Conservation (phyloP, 306 rosid species). For the Lupinus albus region DNA sequence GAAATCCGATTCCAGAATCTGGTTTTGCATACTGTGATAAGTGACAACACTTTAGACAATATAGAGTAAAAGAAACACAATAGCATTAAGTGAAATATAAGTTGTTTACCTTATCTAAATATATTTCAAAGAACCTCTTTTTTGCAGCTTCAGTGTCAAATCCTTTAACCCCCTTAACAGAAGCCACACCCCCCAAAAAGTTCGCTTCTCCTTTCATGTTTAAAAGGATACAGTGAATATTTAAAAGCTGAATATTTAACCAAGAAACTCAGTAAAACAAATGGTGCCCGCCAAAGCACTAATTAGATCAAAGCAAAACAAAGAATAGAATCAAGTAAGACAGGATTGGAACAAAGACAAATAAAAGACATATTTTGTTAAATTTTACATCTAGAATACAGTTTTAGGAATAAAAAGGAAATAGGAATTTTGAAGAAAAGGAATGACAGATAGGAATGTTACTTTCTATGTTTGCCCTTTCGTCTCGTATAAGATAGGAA, state of each 20-base stretch:
- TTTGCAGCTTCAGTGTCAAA: slow-evolving; percentile 78
- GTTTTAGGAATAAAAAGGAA: not conserved
- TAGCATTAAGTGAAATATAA: slow-evolving; percentile 27
- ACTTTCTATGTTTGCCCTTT: not conserved
- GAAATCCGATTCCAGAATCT: slow-evolving; percentile 91
- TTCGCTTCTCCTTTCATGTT: slow-evolving; percentile 81
- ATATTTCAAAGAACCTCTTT: slow-evolving; percentile 88
- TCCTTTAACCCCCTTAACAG: slow-evolving; percentile 78
- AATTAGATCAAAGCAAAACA: slow-evolving; percentile 17
- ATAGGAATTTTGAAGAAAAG: not conserved
- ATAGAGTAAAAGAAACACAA: slow-evolving; percentile 23
- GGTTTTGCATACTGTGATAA: slow-evolving; percentile 88
- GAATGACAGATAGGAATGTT: not conserved
- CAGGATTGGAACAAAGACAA: not conserved
- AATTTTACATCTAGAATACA: slow-evolving; percentile 5
- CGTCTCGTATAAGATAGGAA: slow-evolving; percentile 22
- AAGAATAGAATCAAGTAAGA: slow-evolving; percentile 5
- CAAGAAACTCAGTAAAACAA: slow-evolving; percentile 15
- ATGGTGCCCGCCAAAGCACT: slow-evolving; percentile 27
- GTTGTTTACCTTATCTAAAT: slow-evolving; percentile 70
- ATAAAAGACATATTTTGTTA: slow-evolving; percentile 2
- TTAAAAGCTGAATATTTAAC: slow-evolving; percentile 33
- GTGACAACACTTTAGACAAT: slow-evolving; percentile 26
- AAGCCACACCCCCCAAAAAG: slow-evolving; percentile 90
- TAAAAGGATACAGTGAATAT: slow-evolving; percentile 36